Percentiles rank a stretch among this genome's conserved stretches.
These are phyloP conservation scores for Neocatenulostroma microsporum DNA, from an alignment of 2,329 filamentous ascomycete genomes.

Conservation along the genomic window DNA sequence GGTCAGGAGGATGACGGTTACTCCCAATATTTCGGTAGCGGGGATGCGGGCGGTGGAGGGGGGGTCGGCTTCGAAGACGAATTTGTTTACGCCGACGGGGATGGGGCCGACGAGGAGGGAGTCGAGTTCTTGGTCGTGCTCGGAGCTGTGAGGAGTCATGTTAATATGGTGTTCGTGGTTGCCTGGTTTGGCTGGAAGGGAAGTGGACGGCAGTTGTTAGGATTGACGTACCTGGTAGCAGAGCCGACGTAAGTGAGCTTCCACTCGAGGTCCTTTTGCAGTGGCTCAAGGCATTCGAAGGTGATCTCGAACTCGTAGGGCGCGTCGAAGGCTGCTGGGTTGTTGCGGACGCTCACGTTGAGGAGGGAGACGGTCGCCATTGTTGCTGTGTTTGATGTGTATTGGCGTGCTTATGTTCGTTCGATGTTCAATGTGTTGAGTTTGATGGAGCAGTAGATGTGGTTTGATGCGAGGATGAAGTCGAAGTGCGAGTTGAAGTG, in stretches of 20 bases:
- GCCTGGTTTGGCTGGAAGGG: neutral
- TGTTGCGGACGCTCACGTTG: conserved; percentile 87
- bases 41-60: conserved; percentile 87
- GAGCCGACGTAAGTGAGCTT: conserved; percentile 98
- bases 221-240: conserved; percentile 74
- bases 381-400: conserved; percentile 13
- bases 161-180: no score
- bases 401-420: no score
- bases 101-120: conserved; percentile 95
- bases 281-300: conserved; percentile 89
- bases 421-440: no score
- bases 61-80: conserved; percentile 91
- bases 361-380: conserved; percentile 97
- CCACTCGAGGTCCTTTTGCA: conserved; percentile 98
- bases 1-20: conserved; percentile 92
- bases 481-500: neutral
- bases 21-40: conserved; percentile 88
- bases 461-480: neutral
- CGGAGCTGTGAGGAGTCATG: conserved; percentile 55
- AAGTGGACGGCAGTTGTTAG: neutral
- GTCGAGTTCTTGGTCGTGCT: conserved; percentile 98
- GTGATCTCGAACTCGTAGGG: conserved; percentile 98
- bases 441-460: conserved; percentile 1
- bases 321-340: conserved; percentile 87
- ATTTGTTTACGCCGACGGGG: conserved; percentile 96